These are phyloP conservation scores for Talaromyces liani DNA, from an alignment of 495 filamentous ascomycete species.

Conservation along the genomic window DNA sequence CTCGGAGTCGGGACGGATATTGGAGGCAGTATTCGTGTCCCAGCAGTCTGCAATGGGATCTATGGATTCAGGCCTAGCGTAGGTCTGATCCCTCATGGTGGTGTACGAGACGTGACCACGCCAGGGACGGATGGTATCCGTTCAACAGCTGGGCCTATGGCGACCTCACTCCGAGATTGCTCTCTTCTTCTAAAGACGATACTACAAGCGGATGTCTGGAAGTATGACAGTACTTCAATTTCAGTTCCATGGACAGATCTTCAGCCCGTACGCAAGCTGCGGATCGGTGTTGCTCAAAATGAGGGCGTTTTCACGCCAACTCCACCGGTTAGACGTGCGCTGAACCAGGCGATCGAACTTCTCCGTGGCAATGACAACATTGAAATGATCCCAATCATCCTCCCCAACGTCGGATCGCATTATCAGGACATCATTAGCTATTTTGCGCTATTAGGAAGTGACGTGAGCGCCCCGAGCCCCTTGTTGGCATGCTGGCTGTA, in stretches of 20 bases:
- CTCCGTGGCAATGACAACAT: neutral
- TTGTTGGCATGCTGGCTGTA: neutral
- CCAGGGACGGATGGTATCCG: slow-evolving; percentile 42
- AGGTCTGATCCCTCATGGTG: slow-evolving; percentile 42
- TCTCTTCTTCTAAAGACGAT: slow-evolving; percentile 49
- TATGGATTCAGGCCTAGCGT: slow-evolving; percentile 59
- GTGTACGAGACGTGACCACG: slow-evolving; percentile 19
- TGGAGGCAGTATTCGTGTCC: slow-evolving; percentile 57
- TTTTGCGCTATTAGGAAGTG: neutral
- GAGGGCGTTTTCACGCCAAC: slow-evolving; percentile 2
- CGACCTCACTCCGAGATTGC: slow-evolving; percentile 44
- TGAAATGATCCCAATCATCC: neutral
- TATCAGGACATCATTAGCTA: neutral
- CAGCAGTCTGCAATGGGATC: slow-evolving; percentile 56
- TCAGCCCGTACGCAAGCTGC: neutral
- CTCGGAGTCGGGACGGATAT: slow-evolving; percentile 66
- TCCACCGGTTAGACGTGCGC: neutral
- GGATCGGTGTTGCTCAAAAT: neutral
- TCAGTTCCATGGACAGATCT: slow-evolving; percentile 12
- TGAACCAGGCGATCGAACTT: slow-evolving; percentile 1
- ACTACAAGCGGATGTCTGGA: slow-evolving; percentile 44
- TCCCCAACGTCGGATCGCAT: neutral
- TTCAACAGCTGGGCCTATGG: slow-evolving; percentile 45
- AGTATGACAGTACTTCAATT: slow-evolving; percentile 24
- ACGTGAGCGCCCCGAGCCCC: neutral